phyloP scores from a whole-genome alignment of 2,329 filamentous ascomycete genomes.

The Sporothrix brunneoviolacea region DNA sequence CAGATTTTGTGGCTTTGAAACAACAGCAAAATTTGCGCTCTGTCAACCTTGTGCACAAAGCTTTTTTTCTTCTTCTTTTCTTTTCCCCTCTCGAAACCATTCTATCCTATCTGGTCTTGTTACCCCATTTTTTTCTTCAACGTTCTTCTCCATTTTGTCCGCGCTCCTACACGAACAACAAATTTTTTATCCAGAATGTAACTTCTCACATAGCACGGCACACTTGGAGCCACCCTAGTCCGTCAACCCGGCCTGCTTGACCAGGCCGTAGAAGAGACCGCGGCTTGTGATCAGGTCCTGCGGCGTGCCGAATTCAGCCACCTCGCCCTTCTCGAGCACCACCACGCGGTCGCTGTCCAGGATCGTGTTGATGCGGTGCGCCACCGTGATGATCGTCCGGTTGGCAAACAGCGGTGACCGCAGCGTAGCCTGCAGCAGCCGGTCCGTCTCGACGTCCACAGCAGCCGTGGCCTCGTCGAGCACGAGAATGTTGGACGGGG shows the following conservation, averaged over 20 bases:
- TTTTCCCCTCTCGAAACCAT: no score
- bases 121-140: no score
- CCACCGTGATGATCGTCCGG: slow-evolving; percentile 95
- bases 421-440: slow-evolving; percentile 57
- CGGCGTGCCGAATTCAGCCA: slow-evolving; percentile 89
- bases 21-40: no score
- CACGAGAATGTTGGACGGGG: slow-evolving; percentile 93
- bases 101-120: no score
- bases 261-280: slow-evolving; percentile 81
- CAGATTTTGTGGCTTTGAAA: no score
- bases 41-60: no score
- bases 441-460: slow-evolving; percentile 62
- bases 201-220: no score
- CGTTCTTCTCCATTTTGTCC: no score
- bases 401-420: slow-evolving; percentile 69
- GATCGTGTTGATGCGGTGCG: slow-evolving; percentile 97
- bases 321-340: slow-evolving; percentile 82
- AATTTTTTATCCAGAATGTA: no score
- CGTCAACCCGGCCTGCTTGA: slow-evolving; percentile 78
- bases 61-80: no score
- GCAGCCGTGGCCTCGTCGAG: slow-evolving; percentile 91
- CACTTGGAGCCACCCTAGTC: no score
- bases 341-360: slow-evolving; percentile 83
- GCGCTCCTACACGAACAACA: no score
- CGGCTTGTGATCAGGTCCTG: slow-evolving; percentile 65